These are phyloP conservation scores for Acidiella bohemica DNA, from an alignment of 495 filamentous ascomycete species.

Conservation along the genomic window DNA sequence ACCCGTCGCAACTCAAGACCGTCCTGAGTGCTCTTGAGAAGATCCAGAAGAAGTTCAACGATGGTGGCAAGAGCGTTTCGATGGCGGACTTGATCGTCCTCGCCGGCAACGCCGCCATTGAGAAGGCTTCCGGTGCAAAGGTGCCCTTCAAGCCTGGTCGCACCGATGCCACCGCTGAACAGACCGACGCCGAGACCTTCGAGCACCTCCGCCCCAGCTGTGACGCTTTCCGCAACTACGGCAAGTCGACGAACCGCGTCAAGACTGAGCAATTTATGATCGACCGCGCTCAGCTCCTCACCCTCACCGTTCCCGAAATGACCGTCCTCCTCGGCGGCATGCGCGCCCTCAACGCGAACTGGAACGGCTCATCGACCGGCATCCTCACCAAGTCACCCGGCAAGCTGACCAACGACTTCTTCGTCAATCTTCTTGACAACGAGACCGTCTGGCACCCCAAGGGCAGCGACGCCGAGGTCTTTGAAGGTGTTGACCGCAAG, in stretches of 20 bases:
- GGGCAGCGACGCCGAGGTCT: constrained; percentile 36
- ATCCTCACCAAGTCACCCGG: constrained; percentile 51
- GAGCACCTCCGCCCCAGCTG: constrained; percentile 44
- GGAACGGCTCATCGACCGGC: constrained; percentile 46
- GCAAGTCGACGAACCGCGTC: constrained; percentile 42
- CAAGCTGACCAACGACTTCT: constrained; percentile 60
- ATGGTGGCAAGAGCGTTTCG: constrained; percentile 50
- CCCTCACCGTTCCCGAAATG: constrained; percentile 52
- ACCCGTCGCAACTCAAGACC: constrained; percentile 43
- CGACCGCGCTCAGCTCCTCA: constrained; percentile 53
- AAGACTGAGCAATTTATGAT: constrained; percentile 51
- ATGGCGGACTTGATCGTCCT: constrained; percentile 61
- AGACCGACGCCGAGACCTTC: constrained; percentile 53
- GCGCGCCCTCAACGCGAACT: constrained; percentile 51
- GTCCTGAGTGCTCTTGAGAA: constrained; percentile 44
- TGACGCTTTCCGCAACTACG: constrained; percentile 67
- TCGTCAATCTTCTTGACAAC: constrained; percentile 57
- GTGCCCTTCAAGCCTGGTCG: constrained; percentile 28
- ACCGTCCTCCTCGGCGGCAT: constrained; percentile 54
- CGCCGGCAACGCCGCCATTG: constrained; percentile 35
- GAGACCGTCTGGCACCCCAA: constrained; percentile 47
- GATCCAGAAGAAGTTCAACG: constrained; percentile 50
- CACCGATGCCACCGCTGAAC: constrained; percentile 39
- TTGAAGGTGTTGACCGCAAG: constrained; percentile 51
- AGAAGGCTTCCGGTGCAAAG: constrained; percentile 22